These are phyloP conservation scores for Garcia nutans DNA, from an alignment of 345 rosid genomes.

Conservation along the genomic window DNA sequence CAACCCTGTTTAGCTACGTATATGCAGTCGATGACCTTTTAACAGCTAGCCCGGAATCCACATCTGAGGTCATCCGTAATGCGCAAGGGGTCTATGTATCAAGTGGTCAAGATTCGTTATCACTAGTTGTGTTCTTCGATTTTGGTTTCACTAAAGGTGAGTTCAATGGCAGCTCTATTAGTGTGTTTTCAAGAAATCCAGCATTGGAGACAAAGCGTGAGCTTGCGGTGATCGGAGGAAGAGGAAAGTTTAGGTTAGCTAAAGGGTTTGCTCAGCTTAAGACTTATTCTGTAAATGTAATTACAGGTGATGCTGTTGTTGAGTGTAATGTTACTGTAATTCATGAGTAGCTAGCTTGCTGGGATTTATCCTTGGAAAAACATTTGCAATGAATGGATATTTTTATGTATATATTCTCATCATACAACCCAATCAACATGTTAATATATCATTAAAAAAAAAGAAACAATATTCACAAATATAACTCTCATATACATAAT, in stretches of 20 bases:
- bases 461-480: no score
- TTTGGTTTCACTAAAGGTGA: conserved; percentile 12
- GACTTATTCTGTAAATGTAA: conserved; percentile 18
- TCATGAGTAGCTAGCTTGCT: no score
- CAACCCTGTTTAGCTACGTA: conserved; percentile 34
- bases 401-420: no score
- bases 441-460: no score
- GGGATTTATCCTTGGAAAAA: no score
- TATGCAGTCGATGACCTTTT: conserved; percentile 48
- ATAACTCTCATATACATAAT: no score
- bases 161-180: conserved; percentile 31
- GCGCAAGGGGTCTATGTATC: conserved; percentile 45
- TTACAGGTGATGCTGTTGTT: conserved; percentile 25
- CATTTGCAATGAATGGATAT: no score
- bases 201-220: conserved; percentile 20
- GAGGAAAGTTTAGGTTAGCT: conserved; percentile 32
- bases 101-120: not conserved
- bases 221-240: conserved; percentile 36
- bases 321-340: conserved; percentile 13
- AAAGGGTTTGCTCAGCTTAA: conserved; percentile 22
- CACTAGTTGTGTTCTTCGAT: conserved; percentile 12
- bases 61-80: conserved; percentile 37
- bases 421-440: no score
- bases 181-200: conserved; percentile 27
- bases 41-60: conserved; percentile 34